phyloP scores from a whole-genome alignment of 75 land plant genomes.

The Larix kaempferi region DNA sequence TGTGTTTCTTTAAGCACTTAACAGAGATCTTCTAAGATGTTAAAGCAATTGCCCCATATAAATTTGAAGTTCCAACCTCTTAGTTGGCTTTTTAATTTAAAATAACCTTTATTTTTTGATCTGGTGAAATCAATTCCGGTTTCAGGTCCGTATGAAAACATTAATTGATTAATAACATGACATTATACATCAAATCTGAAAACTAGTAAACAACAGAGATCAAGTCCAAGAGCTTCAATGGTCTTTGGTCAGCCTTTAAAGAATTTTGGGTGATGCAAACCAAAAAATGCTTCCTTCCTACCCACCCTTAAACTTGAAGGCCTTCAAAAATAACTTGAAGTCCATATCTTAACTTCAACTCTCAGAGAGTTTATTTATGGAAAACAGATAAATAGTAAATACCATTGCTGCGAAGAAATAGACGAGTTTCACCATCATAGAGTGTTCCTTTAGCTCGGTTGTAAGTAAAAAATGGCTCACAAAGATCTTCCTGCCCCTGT shows the following conservation, averaged over 20 bases:
- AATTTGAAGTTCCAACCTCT: too few relatives aligned
- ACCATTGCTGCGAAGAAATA: constrained; percentile 78
- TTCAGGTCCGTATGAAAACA: neutral
- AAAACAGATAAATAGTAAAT: constrained; percentile 21
- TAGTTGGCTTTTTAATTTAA: too few relatives aligned
- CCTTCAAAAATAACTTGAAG: neutral
- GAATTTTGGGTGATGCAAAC: neutral
- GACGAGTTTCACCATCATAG: constrained; percentile 94
- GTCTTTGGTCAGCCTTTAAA: neutral
- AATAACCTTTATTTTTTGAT: too few relatives aligned
- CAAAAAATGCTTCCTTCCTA: neutral
- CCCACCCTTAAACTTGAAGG: too few relatives aligned
- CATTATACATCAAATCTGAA: neutral
- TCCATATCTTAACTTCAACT: neutral
- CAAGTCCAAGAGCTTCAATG: neutral
- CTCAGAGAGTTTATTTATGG: neutral
- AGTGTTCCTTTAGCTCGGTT: constrained; percentile 93
- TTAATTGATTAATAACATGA: neutral
- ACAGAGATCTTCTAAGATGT: neutral
- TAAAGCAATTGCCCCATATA: too few relatives aligned
- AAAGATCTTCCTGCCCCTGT: constrained; percentile 96
- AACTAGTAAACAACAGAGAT: neutral
- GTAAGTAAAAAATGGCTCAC: constrained; percentile 90
- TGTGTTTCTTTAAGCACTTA: neutral
- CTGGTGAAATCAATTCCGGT: neutral